A percentile compares a stretch with the other conserved stretches of the same genome.
Conservation (phyloP, 441 rosid genomes). For the Corymbia calophylla region DNA sequence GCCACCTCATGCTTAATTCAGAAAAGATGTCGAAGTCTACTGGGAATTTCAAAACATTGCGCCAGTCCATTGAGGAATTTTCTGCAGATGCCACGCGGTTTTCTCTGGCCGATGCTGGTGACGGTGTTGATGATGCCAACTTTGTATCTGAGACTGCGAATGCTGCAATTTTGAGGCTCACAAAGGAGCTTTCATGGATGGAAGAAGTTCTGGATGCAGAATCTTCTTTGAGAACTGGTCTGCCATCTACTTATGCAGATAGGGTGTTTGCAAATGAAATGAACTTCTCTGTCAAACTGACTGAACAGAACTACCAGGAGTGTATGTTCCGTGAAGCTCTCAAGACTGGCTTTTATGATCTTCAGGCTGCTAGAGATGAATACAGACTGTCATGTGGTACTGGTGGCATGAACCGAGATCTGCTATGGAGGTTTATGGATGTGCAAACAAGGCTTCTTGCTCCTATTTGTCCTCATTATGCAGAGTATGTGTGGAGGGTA, state of each 20-base stretch:
- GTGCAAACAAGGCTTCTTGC: conserved; percentile 83
- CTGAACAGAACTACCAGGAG: conserved; percentile 55
- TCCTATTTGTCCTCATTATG: conserved; percentile 91
- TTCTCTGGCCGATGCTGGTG: conserved; percentile 94
- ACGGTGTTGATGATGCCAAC: conserved; percentile 95
- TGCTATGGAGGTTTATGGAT: conserved; percentile 73
- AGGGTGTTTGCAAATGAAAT: conserved; percentile 81
- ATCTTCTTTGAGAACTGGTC: conserved; percentile 66
- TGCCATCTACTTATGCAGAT: conserved; percentile 73
- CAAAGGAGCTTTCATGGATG: conserved; percentile 92
- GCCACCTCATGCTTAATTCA: conserved; percentile 91
- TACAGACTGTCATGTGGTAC: conserved; percentile 79
- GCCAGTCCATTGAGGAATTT: conserved; percentile 76
- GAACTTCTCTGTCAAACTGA: conserved; percentile 62
- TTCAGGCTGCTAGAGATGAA: conserved; percentile 92
- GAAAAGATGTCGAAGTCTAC: conserved; percentile 98
- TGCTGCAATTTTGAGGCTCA: conserved; percentile 79
- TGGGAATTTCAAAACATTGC: conserved; percentile 84
- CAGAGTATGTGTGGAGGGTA: conserved; percentile 85
- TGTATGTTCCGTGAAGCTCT: conserved; percentile 92
- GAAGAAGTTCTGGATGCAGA: conserved; percentile 62
- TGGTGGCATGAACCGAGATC: conserved; percentile 66
- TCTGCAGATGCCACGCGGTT: conserved; percentile 91
- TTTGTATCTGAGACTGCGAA: conserved; percentile 87
- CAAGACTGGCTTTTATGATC: conserved; percentile 85